A percentile compares a stretch with the other conserved stretches of the same genome.
Conservation (phyloP, 116 monocot species). For the Dioscorea cayenensis region DNA sequence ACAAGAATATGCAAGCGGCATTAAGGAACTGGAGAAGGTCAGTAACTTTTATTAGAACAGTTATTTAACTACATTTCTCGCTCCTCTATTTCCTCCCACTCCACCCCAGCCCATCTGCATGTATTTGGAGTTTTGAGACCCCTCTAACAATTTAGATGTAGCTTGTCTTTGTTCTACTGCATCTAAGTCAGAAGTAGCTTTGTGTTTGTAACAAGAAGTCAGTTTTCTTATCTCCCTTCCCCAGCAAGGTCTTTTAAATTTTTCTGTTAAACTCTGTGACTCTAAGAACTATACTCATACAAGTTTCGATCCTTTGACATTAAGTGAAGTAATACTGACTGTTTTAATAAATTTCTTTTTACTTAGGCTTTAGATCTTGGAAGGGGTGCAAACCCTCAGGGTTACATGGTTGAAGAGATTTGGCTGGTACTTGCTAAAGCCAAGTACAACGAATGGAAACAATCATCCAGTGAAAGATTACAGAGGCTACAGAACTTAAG, state of each 20-base stretch:
- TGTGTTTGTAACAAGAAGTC: too few relatives aligned
- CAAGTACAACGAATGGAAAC: slow-evolving; percentile 78
- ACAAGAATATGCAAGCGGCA: slow-evolving; percentile 52
- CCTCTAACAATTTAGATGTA: too few relatives aligned
- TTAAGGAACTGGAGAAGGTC: slow-evolving; percentile 76
- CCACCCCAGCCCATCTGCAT: too few relatives aligned
- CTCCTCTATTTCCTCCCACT: not conserved
- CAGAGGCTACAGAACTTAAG: slow-evolving; percentile 50
- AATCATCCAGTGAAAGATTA: slow-evolving; percentile 34
- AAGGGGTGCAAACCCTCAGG: slow-evolving; percentile 31
- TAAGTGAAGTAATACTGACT: not conserved
- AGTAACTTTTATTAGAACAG: not conserved
- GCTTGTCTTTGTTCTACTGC: too few relatives aligned
- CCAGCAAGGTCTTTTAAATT: too few relatives aligned
- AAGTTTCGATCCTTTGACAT: not conserved
- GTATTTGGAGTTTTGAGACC: too few relatives aligned
- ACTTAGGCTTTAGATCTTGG: slow-evolving; percentile 63
- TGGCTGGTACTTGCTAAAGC: slow-evolving; percentile 65
- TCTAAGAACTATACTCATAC: too few relatives aligned
- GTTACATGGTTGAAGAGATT: slow-evolving; percentile 51
- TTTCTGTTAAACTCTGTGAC: too few relatives aligned
- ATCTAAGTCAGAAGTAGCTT: too few relatives aligned
- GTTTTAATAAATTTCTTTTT: not conserved
- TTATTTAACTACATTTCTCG: not conserved
- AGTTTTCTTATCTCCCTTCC: too few relatives aligned